Evolutionary conservation across 805 yeast species (phyloP).

Genomic region (Pichia phayaonensis): DNA sequence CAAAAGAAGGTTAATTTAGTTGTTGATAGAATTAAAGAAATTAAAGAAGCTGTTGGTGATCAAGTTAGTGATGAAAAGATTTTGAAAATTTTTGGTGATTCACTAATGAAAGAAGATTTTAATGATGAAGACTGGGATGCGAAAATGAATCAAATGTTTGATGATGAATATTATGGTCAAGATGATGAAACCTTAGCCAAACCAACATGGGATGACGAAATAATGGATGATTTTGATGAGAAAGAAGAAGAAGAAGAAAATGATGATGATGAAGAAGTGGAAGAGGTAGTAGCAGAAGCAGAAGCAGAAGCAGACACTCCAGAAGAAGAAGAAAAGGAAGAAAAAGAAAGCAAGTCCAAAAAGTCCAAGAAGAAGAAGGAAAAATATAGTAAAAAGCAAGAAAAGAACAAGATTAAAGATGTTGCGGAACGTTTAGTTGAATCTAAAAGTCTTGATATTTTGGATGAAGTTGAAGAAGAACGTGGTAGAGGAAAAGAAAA

Average conservation of each 20-base stretch:
- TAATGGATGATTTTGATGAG: conserved; percentile 25
- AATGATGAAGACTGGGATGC: conserved; percentile 88
- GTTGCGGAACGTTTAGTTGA: conserved; percentile 77
- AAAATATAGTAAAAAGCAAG: conserved; percentile 52
- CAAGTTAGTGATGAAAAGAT: conserved; percentile 52
- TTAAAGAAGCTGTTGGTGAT: conserved; percentile 62
- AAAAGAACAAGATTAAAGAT: conserved; percentile 51
- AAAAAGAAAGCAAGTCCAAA: conserved; percentile 32
- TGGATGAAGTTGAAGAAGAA: conserved; percentile 62
- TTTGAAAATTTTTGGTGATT: conserved; percentile 61
- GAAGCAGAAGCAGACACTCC: conserved; percentile 25
- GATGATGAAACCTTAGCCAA: conserved; percentile 40
- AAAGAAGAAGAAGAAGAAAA: conserved; percentile 30
- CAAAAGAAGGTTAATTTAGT: conserved; percentile 70
- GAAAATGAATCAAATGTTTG: conserved; percentile 75
- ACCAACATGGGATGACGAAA: conserved; percentile 59
- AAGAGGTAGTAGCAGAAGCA: conserved; percentile 28
- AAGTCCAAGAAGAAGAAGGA: conserved; percentile 47
- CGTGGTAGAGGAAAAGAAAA: conserved; percentile 50
- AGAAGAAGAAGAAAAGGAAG: conserved; percentile 17
- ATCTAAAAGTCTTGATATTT: conserved; percentile 52
- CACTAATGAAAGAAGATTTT: conserved; percentile 79
- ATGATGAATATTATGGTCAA: conserved; percentile 69
- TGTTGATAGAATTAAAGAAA: conserved; percentile 57
- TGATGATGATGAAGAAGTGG: conserved; percentile 34